A percentile compares a stretch with the other conserved stretches of the same genome.
Conservation (phyloP, 495 filamentous ascomycete genomes). For the Massariosphaeria phaeospora region DNA sequence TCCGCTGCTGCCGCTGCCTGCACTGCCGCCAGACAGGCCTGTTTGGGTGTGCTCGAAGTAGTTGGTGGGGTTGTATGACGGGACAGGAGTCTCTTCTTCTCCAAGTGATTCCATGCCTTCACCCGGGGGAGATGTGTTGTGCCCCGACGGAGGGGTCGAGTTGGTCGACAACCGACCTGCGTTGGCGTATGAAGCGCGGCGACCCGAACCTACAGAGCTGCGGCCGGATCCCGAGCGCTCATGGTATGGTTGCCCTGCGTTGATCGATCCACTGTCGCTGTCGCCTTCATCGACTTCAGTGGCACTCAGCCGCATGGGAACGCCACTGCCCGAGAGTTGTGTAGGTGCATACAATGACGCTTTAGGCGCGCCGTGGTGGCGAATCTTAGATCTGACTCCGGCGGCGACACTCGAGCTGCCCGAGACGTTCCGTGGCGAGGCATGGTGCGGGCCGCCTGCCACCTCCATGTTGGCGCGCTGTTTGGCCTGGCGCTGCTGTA, state of each 20-base stretch:
- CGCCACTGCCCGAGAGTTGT: constrained; percentile 65
- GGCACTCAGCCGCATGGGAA: constrained; percentile 86
- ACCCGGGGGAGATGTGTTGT: constrained; percentile 36
- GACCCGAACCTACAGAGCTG: constrained; percentile 62
- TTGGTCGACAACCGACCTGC: constrained; percentile 55
- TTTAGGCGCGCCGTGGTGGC: constrained; percentile 70
- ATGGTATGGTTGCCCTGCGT: constrained; percentile 54
- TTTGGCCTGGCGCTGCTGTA: constrained; percentile 77
- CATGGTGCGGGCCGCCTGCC: constrained; percentile 47
- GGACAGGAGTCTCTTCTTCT: constrained; percentile 52
- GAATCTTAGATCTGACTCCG: constrained; percentile 63
- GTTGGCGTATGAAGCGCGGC: constrained; percentile 38
- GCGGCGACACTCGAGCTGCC: constrained; percentile 33
- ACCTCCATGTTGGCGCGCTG: constrained; percentile 78
- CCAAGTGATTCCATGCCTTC: constrained; percentile 49
- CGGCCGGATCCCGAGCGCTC: constrained; percentile 72
- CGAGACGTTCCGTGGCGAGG: constrained; percentile 25
- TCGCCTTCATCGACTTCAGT: constrained; percentile 84
- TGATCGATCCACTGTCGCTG: constrained; percentile 61
- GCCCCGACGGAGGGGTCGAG: constrained; percentile 54
- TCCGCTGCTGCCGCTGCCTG: constrained; percentile 48
- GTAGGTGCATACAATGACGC: constrained; percentile 66
- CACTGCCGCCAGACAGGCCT: constrained; percentile 50
- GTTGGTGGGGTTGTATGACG: constrained; percentile 42
- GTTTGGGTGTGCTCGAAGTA: constrained; percentile 37